These are phyloP conservation scores for Fraxinus ornus DNA, from an alignment of 305 asterid genomes.

Conservation along the genomic window DNA sequence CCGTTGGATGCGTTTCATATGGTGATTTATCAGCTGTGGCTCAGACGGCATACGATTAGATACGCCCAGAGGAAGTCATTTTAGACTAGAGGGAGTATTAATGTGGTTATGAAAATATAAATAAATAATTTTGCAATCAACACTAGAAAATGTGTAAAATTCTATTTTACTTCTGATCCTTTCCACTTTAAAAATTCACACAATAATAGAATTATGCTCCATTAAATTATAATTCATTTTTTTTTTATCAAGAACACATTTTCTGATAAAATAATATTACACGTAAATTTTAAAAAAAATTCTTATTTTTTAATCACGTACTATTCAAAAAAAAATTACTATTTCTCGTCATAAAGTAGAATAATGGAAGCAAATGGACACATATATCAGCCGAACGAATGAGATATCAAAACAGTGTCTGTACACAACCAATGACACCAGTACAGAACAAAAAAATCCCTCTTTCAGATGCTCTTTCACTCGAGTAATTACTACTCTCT, in stretches of 20 bases:
- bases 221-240: too few species aligned
- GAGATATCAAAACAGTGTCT: neutral
- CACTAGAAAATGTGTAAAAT: neutral
- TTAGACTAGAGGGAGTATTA: neutral
- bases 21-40: conserved; percentile 92
- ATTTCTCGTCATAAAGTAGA: too few species aligned
- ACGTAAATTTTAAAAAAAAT: too few species aligned
- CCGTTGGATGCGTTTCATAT: conserved; percentile 71
- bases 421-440: neutral
- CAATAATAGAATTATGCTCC: neutral
- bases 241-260: too few species aligned
- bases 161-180: neutral
- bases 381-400: neutral
- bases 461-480: neutral
- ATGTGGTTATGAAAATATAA: neutral
- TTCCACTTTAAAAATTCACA: neutral
- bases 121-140: neutral
- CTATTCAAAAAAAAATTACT: too few species aligned
- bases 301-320: too few species aligned
- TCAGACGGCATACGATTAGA: conserved; percentile 77
- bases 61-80: conserved; percentile 55
- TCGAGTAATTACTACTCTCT: neutral
- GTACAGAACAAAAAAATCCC: neutral
- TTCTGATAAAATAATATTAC: too few species aligned
- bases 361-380: too few species aligned